Evolutionary conservation across 2,329 filamentous ascomycete genomes (phyloP).

Genomic region (Ophiostoma sp.): DNA sequence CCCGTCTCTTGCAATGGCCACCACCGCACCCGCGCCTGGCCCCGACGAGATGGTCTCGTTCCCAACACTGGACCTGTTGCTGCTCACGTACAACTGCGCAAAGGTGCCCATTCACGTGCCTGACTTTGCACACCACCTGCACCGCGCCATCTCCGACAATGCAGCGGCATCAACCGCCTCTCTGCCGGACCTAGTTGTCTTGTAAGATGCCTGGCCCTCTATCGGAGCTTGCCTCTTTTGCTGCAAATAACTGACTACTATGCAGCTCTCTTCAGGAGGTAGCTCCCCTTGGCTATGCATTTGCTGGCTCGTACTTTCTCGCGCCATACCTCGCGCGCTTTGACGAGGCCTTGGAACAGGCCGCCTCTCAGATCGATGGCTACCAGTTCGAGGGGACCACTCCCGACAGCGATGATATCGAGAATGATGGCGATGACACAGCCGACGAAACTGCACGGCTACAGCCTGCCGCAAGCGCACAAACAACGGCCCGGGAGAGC

Average conservation of each 20-base stretch:
- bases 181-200: constrained; percentile 51
- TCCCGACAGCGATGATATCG: constrained; percentile 11
- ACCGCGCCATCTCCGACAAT: constrained; percentile 46
- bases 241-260: not conserved
- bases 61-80: constrained; percentile 60
- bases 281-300: constrained; percentile 74
- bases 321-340: constrained; percentile 69
- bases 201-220: constrained; percentile 43
- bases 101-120: constrained; percentile 63
- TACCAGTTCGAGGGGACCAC: not conserved
- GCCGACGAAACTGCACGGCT: not conserved
- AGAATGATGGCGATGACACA: constrained; percentile 18
- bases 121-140: constrained; percentile 66
- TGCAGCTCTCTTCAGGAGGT: constrained; percentile 79
- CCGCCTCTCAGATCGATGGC: constrained; percentile 43
- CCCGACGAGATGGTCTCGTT: constrained; percentile 35
- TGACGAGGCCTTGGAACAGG: constrained; percentile 64
- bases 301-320: constrained; percentile 77
- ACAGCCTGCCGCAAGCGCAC: not conserved
- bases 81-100: constrained; percentile 87
- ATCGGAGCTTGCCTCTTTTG: not conserved
- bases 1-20: not conserved
- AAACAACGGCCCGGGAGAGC: not conserved
- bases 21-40: not conserved
- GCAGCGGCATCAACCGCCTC: constrained; percentile 31